Conservation (phyloP, 192 early-diverging fungal genomes). For the Umbelopsis sp. region DNA sequence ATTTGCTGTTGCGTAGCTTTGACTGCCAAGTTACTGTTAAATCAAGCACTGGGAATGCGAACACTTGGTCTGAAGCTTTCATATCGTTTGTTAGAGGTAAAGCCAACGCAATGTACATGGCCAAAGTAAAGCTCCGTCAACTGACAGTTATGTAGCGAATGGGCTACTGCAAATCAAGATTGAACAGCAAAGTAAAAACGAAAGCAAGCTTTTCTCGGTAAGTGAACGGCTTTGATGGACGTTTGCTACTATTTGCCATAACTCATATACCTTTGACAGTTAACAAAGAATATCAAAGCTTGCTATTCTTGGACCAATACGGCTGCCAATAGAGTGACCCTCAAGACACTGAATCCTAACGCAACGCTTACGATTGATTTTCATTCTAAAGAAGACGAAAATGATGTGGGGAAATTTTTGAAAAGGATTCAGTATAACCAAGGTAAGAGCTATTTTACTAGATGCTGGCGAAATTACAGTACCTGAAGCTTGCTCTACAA, state of each 20-base stretch:
- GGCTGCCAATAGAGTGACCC: neutral
- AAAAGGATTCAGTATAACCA: constrained; percentile 11
- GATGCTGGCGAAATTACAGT: neutral
- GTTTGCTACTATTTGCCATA: too few relatives aligned
- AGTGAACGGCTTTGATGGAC: too few relatives aligned
- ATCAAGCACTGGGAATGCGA: neutral
- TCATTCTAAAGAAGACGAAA: neutral
- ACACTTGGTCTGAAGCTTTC: constrained; percentile 3
- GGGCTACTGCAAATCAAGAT: neutral
- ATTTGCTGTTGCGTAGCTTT: neutral
- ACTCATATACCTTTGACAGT: neutral
- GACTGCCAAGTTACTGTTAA: constrained; percentile 10
- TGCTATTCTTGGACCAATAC: constrained; percentile 5
- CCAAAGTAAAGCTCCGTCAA: too few relatives aligned
- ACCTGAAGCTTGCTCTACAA: neutral
- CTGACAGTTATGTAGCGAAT: neutral
- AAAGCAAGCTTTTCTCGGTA: neutral
- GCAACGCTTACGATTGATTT: neutral
- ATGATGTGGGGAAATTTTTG: neutral
- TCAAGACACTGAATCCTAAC: neutral
- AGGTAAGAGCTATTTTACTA: neutral
- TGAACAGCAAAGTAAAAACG: neutral
- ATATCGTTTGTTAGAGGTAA: neutral
- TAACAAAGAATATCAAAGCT: constrained; percentile 8
- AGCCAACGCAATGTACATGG: too few relatives aligned